Percentiles rank a stretch among this genome's conserved stretches.
These are phyloP conservation scores for Aspergillus kassunensis DNA, from an alignment of 495 filamentous ascomycete genomes.

Conservation along the genomic window DNA sequence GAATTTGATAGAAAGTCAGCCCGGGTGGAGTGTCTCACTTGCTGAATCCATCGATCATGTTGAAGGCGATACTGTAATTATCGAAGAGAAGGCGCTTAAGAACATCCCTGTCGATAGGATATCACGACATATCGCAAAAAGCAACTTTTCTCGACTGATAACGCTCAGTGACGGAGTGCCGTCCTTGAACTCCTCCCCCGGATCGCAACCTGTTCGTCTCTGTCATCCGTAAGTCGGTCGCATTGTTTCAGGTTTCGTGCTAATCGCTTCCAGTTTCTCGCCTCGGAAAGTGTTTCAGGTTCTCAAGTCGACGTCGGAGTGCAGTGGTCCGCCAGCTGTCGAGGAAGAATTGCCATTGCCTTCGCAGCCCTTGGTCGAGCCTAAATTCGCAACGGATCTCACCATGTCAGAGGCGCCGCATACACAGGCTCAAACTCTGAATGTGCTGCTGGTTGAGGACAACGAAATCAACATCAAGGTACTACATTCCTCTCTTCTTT, in stretches of 20 bases:
- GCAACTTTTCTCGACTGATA: not conserved
- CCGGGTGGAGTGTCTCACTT: not conserved
- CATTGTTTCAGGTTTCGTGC: not conserved
- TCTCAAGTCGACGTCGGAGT: not conserved
- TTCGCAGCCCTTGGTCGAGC: no score
- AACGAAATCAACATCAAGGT: conserved; percentile 1
- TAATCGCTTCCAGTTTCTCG: no score
- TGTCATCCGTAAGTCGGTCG: not conserved
- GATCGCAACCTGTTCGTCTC: not conserved
- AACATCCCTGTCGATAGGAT: not conserved
- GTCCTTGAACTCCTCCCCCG: not conserved
- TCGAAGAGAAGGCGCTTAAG: not conserved
- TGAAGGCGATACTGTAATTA: not conserved
- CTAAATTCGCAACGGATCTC: no score
- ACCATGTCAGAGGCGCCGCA: no score
- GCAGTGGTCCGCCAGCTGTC: not conserved
- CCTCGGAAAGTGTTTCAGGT: not conserved
- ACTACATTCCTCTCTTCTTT: not conserved
- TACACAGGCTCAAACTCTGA: not conserved
- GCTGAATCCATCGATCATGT: not conserved
- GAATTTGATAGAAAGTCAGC: not conserved
- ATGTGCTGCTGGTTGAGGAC: not conserved
- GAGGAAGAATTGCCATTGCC: no score
- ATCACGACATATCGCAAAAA: not conserved
- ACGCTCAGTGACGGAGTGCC: not conserved